phyloP scores from a whole-genome alignment of 2,329 filamentous ascomycete genomes.

The Sporothrix variecibatus region DNA sequence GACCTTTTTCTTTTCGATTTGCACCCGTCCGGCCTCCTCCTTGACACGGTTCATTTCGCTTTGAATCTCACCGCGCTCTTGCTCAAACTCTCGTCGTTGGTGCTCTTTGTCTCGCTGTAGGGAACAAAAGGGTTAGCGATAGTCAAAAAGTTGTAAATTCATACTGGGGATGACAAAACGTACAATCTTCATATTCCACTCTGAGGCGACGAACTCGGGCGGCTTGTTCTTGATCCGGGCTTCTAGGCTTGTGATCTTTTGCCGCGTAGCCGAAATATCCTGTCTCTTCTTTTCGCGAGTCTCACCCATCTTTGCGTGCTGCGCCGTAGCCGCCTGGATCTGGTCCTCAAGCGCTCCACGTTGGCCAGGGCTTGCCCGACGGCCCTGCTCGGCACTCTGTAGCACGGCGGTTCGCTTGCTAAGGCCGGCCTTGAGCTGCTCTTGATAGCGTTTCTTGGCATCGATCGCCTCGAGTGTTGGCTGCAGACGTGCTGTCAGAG shows the following conservation, averaged over 20 bases:
- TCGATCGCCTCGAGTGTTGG: slow-evolving; percentile 71
- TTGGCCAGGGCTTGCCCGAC: slow-evolving; percentile 49
- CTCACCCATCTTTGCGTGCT: slow-evolving; percentile 55
- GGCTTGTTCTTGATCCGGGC: slow-evolving; percentile 63
- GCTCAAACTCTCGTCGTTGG: slow-evolving; percentile 53
- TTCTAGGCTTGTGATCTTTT: slow-evolving; percentile 64
- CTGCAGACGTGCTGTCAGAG: slow-evolving; percentile 59
- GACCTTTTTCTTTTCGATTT: slow-evolving; percentile 31
- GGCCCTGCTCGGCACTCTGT: slow-evolving; percentile 53
- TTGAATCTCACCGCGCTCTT: slow-evolving; percentile 42
- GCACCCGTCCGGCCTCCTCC: slow-evolving; percentile 8
- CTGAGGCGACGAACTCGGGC: slow-evolving; percentile 66
- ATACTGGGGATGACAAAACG: slow-evolving; percentile 38
- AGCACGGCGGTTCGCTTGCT: slow-evolving; percentile 56
- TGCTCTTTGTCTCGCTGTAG: slow-evolving; percentile 63
- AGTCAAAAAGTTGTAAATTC: slow-evolving; percentile 24
- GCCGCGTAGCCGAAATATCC: slow-evolving; percentile 52
- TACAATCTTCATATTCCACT: slow-evolving; percentile 74
- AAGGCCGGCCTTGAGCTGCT: slow-evolving; percentile 58
- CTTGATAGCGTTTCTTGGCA: slow-evolving; percentile 67
- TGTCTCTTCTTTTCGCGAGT: slow-evolving; percentile 53
- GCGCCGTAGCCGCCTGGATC: slow-evolving; percentile 52
- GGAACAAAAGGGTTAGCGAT: slow-evolving; percentile 23
- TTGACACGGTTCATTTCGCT: slow-evolving; percentile 29
- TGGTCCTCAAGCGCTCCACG: slow-evolving; percentile 43